Evolutionary conservation across 495 filamentous ascomycete species (phyloP).

Genomic region (Hypoxylon lienhwacheense): DNA sequence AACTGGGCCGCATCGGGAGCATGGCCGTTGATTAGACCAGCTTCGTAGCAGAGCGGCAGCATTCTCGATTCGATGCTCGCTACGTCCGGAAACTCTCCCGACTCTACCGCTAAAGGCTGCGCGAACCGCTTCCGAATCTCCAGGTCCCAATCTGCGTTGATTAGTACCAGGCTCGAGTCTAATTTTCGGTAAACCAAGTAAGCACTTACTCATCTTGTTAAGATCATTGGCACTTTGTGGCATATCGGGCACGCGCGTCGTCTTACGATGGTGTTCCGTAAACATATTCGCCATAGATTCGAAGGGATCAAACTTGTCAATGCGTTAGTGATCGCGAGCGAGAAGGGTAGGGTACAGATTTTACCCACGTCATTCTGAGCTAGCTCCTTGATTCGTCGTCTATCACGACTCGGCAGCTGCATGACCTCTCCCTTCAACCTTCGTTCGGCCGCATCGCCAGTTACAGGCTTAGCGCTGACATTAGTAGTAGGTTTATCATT

Average conservation of each 20-base stretch:
- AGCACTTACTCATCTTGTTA: conserved; percentile 80
- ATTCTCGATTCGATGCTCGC: conserved; percentile 80
- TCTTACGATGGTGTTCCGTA: conserved; percentile 69
- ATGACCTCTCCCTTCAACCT: conserved; percentile 91
- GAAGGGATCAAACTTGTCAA: conserved; percentile 64
- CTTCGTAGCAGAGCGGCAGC: conserved; percentile 92
- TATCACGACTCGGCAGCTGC: conserved; percentile 82
- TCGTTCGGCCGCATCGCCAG: conserved; percentile 88
- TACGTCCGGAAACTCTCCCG: conserved; percentile 87
- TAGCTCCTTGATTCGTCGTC: conserved; percentile 83
- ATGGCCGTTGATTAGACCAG: conserved; percentile 76
- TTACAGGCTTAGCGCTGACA: conserved; percentile 72
- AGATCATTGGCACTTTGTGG: conserved; percentile 82
- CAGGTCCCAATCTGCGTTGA: conserved; percentile 71
- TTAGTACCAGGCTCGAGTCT: conserved; percentile 1
- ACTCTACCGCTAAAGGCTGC: conserved; percentile 82
- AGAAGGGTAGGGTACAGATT: not conserved
- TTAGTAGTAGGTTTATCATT: conserved; percentile 89
- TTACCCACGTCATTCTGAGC: conserved; percentile 54
- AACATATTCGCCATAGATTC: conserved; percentile 66
- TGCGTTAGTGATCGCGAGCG: conserved; percentile 12
- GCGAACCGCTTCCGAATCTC: conserved; percentile 93
- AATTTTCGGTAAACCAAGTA: conserved; percentile 1
- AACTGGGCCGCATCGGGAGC: conserved; percentile 74
- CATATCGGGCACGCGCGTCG: conserved; percentile 67